These are phyloP conservation scores for Lenwebbia sp. DNA, from an alignment of 345 rosid genomes.

Conservation along the genomic window DNA sequence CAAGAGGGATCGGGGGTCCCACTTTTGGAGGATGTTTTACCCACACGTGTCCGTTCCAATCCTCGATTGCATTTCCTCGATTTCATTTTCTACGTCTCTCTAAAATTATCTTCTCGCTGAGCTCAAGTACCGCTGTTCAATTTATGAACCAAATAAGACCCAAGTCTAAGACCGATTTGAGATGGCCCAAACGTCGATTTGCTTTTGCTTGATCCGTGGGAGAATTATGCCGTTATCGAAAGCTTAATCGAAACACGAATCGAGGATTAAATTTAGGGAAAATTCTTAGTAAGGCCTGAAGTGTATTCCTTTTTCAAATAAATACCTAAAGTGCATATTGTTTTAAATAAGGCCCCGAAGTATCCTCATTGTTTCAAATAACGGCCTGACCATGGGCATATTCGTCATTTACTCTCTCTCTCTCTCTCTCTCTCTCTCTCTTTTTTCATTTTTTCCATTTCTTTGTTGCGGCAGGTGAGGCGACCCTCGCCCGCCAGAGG, in stretches of 20 bases:
- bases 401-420: too few species aligned
- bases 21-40: not conserved
- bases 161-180: not conserved
- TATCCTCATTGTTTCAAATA: too few species aligned
- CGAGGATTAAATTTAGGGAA: not conserved
- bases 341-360: too few species aligned
- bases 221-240: not conserved
- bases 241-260: not conserved
- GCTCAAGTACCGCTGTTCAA: not conserved
- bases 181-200: not conserved
- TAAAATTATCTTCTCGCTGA: not conserved
- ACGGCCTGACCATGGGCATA: too few species aligned
- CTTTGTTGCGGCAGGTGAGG: too few species aligned
- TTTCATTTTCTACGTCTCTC: too few species aligned
- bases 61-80: not conserved
- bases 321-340: too few species aligned
- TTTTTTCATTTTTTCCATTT: too few species aligned
- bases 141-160: not conserved
- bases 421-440: too few species aligned
- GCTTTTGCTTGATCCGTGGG: not conserved
- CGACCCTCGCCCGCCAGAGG: too few species aligned
- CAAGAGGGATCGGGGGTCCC: not conserved
- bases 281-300: too few species aligned
- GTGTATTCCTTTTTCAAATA: too few species aligned
- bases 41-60: not conserved